A percentile compares a stretch with the other conserved stretches of the same genome.
These are phyloP conservation scores for Penicillium crystallinum DNA, from an alignment of 495 filamentous ascomycete genomes.

Conservation along the genomic window DNA sequence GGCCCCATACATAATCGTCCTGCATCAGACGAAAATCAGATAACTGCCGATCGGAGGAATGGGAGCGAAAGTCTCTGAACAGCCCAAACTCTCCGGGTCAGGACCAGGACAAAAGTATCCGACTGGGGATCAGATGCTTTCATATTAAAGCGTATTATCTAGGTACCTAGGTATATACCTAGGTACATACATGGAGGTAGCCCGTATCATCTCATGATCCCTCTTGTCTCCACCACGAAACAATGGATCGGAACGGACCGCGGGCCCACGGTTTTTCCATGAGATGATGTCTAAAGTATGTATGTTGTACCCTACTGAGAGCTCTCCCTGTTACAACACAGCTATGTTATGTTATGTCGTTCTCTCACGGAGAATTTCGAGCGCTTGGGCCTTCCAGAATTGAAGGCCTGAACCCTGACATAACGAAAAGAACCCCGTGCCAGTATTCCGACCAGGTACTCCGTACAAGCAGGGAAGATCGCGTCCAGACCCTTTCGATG, in stretches of 20 bases:
- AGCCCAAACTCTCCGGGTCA: not conserved
- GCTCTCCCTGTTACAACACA: not conserved
- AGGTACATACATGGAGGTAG: too few species aligned
- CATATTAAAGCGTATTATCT: not conserved
- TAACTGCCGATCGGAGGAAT: not conserved
- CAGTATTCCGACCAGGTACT: not conserved
- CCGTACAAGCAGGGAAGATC: not conserved
- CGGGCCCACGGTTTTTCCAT: not conserved
- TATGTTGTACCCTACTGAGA: not conserved
- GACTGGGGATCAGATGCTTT: not conserved
- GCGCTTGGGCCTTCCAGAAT: not conserved
- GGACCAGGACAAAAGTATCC: not conserved
- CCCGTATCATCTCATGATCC: not conserved
- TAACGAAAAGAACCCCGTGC: not conserved
- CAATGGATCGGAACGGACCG: slow-evolving; percentile 6
- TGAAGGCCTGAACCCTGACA: slow-evolving; percentile 6
- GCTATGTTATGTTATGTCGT: too few species aligned
- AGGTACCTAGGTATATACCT: too few species aligned
- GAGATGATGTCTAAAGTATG: not conserved
- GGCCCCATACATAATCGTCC: not conserved
- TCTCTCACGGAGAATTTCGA: not conserved
- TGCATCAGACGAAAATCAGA: not conserved
- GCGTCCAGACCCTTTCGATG: slow-evolving; percentile 4
- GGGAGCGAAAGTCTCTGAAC: not conserved
- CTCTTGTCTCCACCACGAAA: not conserved